These are phyloP conservation scores for Piloderma croceum DNA, from an alignment of 768 basidiomycete species.

Conservation along the genomic window DNA sequence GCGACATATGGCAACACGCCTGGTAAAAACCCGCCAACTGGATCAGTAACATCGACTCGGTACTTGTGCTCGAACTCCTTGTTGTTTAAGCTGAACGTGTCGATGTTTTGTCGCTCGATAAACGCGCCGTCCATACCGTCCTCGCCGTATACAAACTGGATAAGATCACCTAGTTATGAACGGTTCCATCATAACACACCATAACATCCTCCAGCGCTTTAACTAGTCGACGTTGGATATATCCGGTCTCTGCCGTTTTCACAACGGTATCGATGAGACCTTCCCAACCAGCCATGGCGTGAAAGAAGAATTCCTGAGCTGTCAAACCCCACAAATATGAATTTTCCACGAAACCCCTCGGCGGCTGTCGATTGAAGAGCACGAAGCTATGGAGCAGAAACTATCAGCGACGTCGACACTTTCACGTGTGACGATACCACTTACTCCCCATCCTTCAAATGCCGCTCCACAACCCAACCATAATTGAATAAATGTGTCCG, in stretches of 20 bases:
- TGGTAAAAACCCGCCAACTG: conserved; percentile 69
- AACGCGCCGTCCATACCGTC: conserved; percentile 99
- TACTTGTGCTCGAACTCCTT: conserved; percentile 86
- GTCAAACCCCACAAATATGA: conserved; percentile 95
- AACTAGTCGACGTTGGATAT: conserved; percentile 96
- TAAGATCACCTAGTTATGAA: conserved; percentile 93
- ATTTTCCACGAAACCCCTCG: conserved; percentile 99
- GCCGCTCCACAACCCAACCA: conserved; percentile 97
- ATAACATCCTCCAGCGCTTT: conserved; percentile 97
- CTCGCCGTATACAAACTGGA: conserved; percentile 96
- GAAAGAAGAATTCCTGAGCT: conserved; percentile 99
- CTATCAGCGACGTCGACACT: too few species aligned
- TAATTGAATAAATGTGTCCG: conserved; percentile 94
- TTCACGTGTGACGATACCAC: too few species aligned
- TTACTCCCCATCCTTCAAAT: too few species aligned
- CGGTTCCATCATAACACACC: conserved; percentile 97
- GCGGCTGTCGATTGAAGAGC: too few species aligned
- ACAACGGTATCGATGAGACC: conserved; percentile 99
- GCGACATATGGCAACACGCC: conserved; percentile 84
- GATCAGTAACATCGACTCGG: conserved; percentile 91
- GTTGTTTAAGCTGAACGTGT: conserved; percentile 79
- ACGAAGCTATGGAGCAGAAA: too few species aligned
- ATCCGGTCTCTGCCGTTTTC: conserved; percentile 99
- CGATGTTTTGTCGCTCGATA: conserved; percentile 93
- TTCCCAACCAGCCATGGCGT: conserved; percentile 99